phyloP scores from a whole-genome alignment of 2,329 filamentous ascomycete genomes.

The Fusarium torulosum region DNA sequence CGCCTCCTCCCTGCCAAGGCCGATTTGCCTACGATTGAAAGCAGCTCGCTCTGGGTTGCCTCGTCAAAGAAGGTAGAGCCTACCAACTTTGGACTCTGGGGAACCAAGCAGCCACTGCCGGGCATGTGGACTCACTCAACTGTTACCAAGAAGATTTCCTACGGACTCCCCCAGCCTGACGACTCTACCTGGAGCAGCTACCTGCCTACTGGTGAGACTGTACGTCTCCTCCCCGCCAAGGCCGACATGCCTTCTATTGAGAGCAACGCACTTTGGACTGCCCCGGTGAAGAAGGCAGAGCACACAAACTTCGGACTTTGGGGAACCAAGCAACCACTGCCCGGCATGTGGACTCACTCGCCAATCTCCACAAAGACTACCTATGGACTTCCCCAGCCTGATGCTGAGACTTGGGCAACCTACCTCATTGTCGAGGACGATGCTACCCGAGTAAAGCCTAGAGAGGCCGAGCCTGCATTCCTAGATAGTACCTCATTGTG shows the following conservation, averaged over 20 bases:
- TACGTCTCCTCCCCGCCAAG: constrained; percentile 49
- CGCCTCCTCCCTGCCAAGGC: constrained; percentile 50
- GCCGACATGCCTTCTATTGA: constrained; percentile 51
- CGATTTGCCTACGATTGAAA: constrained; percentile 52
- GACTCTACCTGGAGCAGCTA: constrained; percentile 54
- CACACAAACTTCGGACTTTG: constrained; percentile 42
- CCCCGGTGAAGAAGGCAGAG: constrained; percentile 36
- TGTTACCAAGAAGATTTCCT: constrained; percentile 35
- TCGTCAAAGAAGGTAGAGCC: constrained; percentile 35
- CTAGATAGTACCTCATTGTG: constrained; percentile 44
- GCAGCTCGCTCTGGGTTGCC: constrained; percentile 54
- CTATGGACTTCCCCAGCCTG: constrained; percentile 51
- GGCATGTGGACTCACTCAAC: constrained; percentile 44
- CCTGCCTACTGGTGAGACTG: constrained; percentile 43
- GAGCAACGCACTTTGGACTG: constrained; percentile 55
- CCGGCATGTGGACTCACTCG: constrained; percentile 45
- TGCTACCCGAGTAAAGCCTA: constrained; percentile 44
- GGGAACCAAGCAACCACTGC: constrained; percentile 37
- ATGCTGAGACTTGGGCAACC: constrained; percentile 45
- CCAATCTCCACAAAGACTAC: constrained; percentile 32
- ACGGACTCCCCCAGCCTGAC: constrained; percentile 52
- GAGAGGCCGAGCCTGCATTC: constrained; percentile 37
- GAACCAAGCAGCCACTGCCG: constrained; percentile 36
- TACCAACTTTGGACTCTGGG: constrained; percentile 44
- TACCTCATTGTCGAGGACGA: constrained; percentile 44